Percentiles rank a stretch among this genome's conserved stretches.
Evolutionary conservation across 2,329 filamentous ascomycete species (phyloP).

Genomic region (Tolypocladium paradoxum): DNA sequence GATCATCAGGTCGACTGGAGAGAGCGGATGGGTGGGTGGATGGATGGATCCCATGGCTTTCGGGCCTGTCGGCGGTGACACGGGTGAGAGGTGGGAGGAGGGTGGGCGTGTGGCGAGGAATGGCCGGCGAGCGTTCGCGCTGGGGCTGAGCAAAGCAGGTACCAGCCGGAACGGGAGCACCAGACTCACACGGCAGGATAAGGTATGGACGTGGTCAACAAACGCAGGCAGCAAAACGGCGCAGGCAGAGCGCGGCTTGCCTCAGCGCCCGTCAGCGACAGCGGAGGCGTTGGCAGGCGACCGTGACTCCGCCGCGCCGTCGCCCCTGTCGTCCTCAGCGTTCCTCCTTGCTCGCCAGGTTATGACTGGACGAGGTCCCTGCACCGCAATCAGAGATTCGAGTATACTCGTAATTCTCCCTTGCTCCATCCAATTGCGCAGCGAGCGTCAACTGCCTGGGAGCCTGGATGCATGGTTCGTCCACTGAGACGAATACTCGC

Average conservation of each 20-base stretch:
- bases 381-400: neutral
- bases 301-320: no score
- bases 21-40: neutral
- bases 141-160: neutral
- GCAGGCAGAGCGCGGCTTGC: neutral
- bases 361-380: neutral
- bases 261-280: neutral
- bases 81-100: neutral
- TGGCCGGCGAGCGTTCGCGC: neutral
- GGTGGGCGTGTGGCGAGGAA: neutral
- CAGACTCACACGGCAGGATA: neutral
- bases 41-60: neutral
- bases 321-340: neutral
- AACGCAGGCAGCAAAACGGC: neutral
- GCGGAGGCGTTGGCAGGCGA: neutral
- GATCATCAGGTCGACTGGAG: slow-evolving; percentile 11
- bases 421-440: slow-evolving; percentile 1
- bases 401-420: no score
- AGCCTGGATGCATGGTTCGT: neutral
- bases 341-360: neutral
- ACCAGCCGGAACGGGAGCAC: neutral
- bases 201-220: neutral
- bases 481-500: neutral
- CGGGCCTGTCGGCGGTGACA: neutral
- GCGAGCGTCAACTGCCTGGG: neutral